Base-by-base conservation (phyloP, 352 stramenopile genomes). In the Phytophthora boehmeriae region DNA sequence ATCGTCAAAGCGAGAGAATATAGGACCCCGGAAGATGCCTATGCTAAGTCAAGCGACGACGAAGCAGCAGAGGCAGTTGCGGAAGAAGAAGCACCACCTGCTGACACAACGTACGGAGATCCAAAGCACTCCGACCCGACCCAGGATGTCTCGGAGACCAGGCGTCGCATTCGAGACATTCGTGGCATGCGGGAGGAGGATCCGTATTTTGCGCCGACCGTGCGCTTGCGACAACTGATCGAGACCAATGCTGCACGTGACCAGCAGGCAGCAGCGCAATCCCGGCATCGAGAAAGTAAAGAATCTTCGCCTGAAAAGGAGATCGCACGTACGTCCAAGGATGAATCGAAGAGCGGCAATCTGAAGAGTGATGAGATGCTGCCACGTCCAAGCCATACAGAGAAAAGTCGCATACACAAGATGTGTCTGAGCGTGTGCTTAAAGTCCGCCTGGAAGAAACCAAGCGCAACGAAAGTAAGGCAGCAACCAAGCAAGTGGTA, bases 121-220 rank as follows among this genome's bases (percentile, higher is more conserved):
- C 11, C 13, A 42, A 14, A 48, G 9, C 41, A 17, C 16, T 20
- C 45, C 6, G 36, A 51, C 17, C 14, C n/a, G 27, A 62, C 47
- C 30, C 19, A 57, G 9, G 55, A 74, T n/a, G 46, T 16, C 13
- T 54, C 49, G 2, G 76, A 83, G 23, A 68, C 63, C 11, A 68
- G 57, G 5, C 76, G 83, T 42, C 84, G 82, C n/a, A 67, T 89
- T 43, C 70, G 68, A 4, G 80, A 91, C 39, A 85, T 90, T 43
- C 64, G 73, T 36, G 78, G 70, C 6, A 91, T 93, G 81, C 76
- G 82, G 8, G 38, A 68, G 16, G 84, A 93, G 66, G 84, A 93
- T 30, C 80, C 82, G 14, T 65, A 80, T 8, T 78, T 85, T 28
- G 63, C 62, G 22, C 50, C 68, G 22, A 45, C 51, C 1, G 70